Evolutionary conservation across 768 basidiomycete genomes (phyloP), one percentile per base, ranked within the genome.

Genomic region (Mycena latifolia): DNA sequence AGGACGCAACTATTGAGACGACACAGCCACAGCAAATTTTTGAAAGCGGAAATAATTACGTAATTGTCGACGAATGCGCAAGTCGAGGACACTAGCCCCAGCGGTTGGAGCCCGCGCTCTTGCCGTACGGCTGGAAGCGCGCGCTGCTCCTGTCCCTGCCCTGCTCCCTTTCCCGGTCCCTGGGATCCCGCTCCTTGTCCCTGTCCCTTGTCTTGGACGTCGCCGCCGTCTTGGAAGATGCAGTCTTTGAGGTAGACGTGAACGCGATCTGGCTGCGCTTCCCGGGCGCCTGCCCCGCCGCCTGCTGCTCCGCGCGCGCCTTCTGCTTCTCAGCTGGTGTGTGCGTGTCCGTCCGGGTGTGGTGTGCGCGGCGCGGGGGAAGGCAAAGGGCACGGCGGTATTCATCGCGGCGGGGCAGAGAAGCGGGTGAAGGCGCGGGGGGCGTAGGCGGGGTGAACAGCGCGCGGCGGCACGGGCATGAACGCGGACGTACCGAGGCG

Each of bases 221-320:
- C n/a, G n/a, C 37, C 5, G 5, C n/a, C 25, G 22, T 60, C 14
- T 5, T 28, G n/a, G n/a, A n/a, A n/a, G n/a, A n/a, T n/a, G n/a
- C n/a, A n/a, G n/a, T 35, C 14, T 35, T 35, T 6, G 33, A 35
- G 33, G 33, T 35, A 35, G 33, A 35, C 33, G 86, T 81, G 67
- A 94, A 94, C 22, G 86, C 83, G 59, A 95, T 92, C 33, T 86
- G 85, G 18, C 78, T 82, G 15, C 92, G 82, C 72, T 88, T 89
- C 24, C 84, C 85, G 0, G 83, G 70, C 17, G 85, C 80, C 72
- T 90, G 87, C 1, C 80, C 70, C 1, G 83, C 79, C 10, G 84
- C 74, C 54, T 86, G 84, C 64, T 88, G 85, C 67, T 93, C 91
- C n/a, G 85, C 86, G 25, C 87, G 86, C 59, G 79, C 72, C 71